Evolutionary conservation across 768 basidiomycete genomes (phyloP), one percentile per base, ranked within the genome.

Genomic region (Kwoniella sp.): DNA sequence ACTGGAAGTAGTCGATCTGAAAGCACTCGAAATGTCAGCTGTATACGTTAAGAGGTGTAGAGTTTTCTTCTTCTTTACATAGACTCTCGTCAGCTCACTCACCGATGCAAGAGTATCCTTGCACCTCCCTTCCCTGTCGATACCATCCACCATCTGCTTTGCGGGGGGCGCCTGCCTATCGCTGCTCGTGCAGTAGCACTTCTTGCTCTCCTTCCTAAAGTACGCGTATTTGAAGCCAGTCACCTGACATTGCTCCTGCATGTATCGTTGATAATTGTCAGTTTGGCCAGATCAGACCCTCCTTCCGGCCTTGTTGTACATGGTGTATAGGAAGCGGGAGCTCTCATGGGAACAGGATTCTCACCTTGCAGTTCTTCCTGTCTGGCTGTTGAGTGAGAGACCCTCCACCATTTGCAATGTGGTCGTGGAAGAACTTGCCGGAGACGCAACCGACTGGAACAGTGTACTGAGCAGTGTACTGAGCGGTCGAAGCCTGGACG

Each of bases 161-260:
- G 58, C 40, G 22, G 58, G 48, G 4, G 58, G 58, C 22, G 47
- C 21, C 21, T 33, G 33, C 29, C 58, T 49, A 24, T 58, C 58
- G n/a, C 30, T 58, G 33, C 58, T 58, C 2, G 58, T 58, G 24
- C 58, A 58, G 29, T 30, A 50, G 48, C 58, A 49, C 27, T 50
- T 58, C 22, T 24, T 33, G 25, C 46, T 50, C 24, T 49, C 29
- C 48, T 58, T 58, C 17, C 48, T 25, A 22, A 49, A 50, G 33
- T 49, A 58, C 17, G 58, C 58, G 33, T 58, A 58, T 25, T 58
- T 58, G 58, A 58, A 50, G 17, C 58, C 58, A 12, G 58, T 58
- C 24, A 50, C 48, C 26, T 58, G 27, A 48, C 58, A 58, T 50
- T 58, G 58, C 30, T 58, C 58, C 58, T 58, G 13, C 30, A 47